These are phyloP conservation scores for Naematelia aurantialba DNA, from an alignment of 768 basidiomycete genomes.

Conservation along the genomic window DNA sequence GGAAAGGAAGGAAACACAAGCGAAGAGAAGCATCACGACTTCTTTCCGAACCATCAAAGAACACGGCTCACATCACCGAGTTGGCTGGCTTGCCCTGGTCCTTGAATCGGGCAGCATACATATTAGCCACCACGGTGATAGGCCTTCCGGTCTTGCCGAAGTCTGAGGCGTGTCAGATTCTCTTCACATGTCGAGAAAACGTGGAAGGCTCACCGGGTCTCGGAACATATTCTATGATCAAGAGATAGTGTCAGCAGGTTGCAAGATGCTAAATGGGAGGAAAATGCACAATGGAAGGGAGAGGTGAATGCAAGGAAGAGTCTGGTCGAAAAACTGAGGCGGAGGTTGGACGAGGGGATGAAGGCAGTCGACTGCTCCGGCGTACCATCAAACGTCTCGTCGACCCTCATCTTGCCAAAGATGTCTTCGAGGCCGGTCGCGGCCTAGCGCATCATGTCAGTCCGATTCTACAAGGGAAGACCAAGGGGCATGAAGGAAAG, in stretches of 20 bases:
- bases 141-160: conserved; percentile 33
- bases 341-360: not conserved
- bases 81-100: conserved; percentile 12
- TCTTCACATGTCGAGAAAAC: not conserved
- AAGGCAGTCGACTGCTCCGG: no score
- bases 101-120: conserved; percentile 42
- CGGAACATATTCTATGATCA: not conserved
- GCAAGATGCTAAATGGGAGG: no score
- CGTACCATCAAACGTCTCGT: not conserved
- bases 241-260: not conserved
- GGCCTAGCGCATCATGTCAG: not conserved
- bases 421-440: not conserved
- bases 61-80: not conserved
- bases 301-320: no score
- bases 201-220: not conserved
- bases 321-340: not conserved
- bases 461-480: not conserved
- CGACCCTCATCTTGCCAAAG: not conserved
- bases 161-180: conserved; percentile 12
- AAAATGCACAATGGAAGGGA: no score
- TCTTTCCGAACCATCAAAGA: no score
- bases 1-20: no score
- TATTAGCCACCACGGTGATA: conserved; percentile 38
- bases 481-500: no score
- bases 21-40: no score